Percentiles rank a stretch among this genome's conserved stretches.
These are phyloP conservation scores for Cyberlindnera xylosilytica DNA, from an alignment of 805 yeast species.

Conservation along the genomic window DNA sequence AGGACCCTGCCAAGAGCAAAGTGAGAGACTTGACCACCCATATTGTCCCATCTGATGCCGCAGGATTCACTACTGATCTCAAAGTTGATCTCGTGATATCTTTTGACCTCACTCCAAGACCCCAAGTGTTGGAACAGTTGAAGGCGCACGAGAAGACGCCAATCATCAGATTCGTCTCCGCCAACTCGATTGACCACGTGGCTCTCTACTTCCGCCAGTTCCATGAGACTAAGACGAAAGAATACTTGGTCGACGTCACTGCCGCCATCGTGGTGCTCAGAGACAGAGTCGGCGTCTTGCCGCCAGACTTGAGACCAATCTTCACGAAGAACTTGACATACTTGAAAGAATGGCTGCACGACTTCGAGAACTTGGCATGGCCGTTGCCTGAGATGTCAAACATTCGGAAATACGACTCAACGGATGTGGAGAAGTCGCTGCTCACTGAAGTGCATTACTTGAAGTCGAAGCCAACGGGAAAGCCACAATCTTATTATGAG, in stretches of 20 bases:
- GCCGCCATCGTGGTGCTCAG: slow-evolving; percentile 82
- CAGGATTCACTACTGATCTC: slow-evolving; percentile 9
- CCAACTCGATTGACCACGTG: slow-evolving; percentile 83
- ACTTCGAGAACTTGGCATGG: slow-evolving; percentile 49
- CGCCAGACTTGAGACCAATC: slow-evolving; percentile 75
- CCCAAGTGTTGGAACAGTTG: slow-evolving; percentile 31
- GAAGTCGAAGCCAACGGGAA: slow-evolving; percentile 37
- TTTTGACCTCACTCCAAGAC: slow-evolving; percentile 59
- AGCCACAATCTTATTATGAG: slow-evolving; percentile 46
- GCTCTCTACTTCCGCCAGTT: slow-evolving; percentile 44
- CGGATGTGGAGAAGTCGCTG: slow-evolving; percentile 77
- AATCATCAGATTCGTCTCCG: slow-evolving; percentile 66
- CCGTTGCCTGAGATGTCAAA: slow-evolving; percentile 72
- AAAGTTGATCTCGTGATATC: slow-evolving; percentile 59
- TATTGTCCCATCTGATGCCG: slow-evolving; percentile 20
- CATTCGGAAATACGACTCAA: slow-evolving; percentile 59
- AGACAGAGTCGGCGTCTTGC: slow-evolving; percentile 77
- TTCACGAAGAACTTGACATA: slow-evolving; percentile 64
- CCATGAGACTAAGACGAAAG: slow-evolving; percentile 30
- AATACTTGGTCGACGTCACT: slow-evolving; percentile 62
- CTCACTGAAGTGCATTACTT: slow-evolving; percentile 69
- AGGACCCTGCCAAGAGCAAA: slow-evolving; percentile 42
- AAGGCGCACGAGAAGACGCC: slow-evolving; percentile 40
- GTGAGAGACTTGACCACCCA: slow-evolving; percentile 20
- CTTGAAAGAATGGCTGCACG: slow-evolving; percentile 58